phyloP scores from a whole-genome alignment of 2,329 filamentous ascomycete species.

The Hypocrella siamensis region DNA sequence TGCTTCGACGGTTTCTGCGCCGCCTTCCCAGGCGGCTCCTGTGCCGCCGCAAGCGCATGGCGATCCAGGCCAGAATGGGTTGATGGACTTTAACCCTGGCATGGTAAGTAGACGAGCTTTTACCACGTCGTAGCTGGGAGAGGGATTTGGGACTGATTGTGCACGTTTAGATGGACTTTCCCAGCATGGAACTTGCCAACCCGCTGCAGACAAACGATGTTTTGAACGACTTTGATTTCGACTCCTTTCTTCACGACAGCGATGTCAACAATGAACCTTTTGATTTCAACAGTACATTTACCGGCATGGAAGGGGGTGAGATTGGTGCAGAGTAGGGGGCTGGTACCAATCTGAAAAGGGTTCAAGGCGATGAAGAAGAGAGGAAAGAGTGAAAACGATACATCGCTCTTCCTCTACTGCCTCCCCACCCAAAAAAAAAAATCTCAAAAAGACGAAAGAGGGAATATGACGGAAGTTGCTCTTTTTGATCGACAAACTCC shows the following conservation, averaged over 20 bases:
- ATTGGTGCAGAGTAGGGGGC: slow-evolving; percentile 40
- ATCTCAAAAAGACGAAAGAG: not conserved
- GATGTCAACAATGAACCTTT: slow-evolving; percentile 33
- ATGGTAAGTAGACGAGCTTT: slow-evolving; percentile 24
- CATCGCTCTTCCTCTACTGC: too few species aligned
- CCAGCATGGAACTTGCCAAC: slow-evolving; percentile 37
- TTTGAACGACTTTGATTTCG: slow-evolving; percentile 51
- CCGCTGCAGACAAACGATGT: slow-evolving; percentile 38
- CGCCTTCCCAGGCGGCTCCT: slow-evolving; percentile 15
- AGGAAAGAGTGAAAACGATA: too few species aligned
- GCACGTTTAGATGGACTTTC: slow-evolving; percentile 29
- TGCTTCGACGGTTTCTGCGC: slow-evolving; percentile 10
- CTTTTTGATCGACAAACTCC: too few species aligned
- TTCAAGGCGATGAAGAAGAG: not conserved
- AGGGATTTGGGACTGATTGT: slow-evolving; percentile 4
- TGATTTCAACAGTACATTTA: slow-evolving; percentile 36
- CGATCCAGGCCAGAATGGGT: slow-evolving; percentile 31
- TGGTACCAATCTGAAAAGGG: not conserved
- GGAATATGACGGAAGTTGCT: not conserved
- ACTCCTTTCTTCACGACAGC: slow-evolving; percentile 46
- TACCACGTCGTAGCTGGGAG: not conserved
- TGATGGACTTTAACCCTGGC: slow-evolving; percentile 30
- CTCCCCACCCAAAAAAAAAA: not conserved
- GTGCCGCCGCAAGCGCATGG: slow-evolving; percentile 22
- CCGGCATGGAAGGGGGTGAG: slow-evolving; percentile 37